phyloP scores from a whole-genome alignment of 768 basidiomycete genomes.

The Russula sp. region DNA sequence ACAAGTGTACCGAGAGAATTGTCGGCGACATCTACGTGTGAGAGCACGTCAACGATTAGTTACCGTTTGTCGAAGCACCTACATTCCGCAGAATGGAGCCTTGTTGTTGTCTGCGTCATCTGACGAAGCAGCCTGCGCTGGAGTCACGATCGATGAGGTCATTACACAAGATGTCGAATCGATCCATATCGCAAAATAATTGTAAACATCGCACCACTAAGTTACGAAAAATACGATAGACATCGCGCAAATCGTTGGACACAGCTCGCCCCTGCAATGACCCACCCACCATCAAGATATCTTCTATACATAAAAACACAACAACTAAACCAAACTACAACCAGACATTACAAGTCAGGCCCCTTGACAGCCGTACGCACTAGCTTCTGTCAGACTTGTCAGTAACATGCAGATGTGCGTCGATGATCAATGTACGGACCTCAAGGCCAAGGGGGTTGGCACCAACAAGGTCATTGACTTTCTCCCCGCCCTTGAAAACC shows the following conservation, averaged over 20 bases:
- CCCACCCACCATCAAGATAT: no score
- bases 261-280: no score
- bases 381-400: neutral
- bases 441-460: conserved; percentile 44
- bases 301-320: neutral
- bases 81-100: conserved; percentile 20
- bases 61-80: neutral
- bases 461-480: conserved; percentile 46
- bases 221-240: no score
- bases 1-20: conserved; percentile 78
- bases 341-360: no score
- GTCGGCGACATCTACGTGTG: conserved; percentile 60
- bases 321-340: neutral
- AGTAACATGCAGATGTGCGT: neutral
- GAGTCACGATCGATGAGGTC: conserved; percentile 7
- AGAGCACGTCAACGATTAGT: neutral
- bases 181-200: no score
- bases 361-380: neutral
- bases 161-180: neutral
- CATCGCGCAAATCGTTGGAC: no score
- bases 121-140: neutral
- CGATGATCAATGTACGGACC: conserved; percentile 34
- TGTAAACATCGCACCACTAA: no score
- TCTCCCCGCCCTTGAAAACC: conserved; percentile 39
- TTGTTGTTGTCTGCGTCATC: conserved; percentile 12